Evolutionary conservation across 164 flowering plant genomes (phyloP), one percentile per base, ranked within the genome.

Genomic region (Stephania cephalantha): DNA sequence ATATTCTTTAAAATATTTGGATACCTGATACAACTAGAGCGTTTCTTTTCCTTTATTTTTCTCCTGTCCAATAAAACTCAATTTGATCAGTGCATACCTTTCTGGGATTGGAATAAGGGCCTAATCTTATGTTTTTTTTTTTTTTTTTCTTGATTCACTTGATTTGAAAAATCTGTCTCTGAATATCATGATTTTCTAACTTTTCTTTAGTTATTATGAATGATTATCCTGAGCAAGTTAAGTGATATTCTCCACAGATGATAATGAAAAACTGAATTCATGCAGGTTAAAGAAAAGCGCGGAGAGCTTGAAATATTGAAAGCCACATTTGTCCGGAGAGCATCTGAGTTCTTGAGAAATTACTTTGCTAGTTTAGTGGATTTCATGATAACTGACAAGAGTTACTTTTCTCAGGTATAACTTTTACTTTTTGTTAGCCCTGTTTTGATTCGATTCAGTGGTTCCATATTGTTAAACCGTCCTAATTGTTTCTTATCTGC

Each of bases 291-390:
- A 83, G 96, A 96, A 84, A 94, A 92, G 83, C 89, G 93, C 13
- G 86, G 91, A 52, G 99, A 96, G 78, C 95, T 94, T 79, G 96
- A 94, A 80, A 96, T 86, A 78, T 74, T 94, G 29, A 96, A 89
- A 80, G 71, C 81, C 52, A 86, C 90, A 67, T 96, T 94, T 83
- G 98, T 92, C 53, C 86, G 89, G 73, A 90, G 97, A 84, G 99
- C 99, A 67, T 89, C 99, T 46, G 98, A 96, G 73, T 96, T 96
- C 84, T 80, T 96, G 86, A 86, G 91, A 82, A 94, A 87, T 82
- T 96, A 96, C 85, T 96, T 96, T 81, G 81, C 97, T 71, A 91
- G 99, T 82, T 84, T 96, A 86, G 99, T 96, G 77, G 98, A 92
- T 85, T 96, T 92, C 85, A 96, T 96, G 97, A 89, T 92, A 81